These are phyloP conservation scores for Xylaria digitata DNA, from an alignment of 2,329 filamentous ascomycete species.

Conservation along the genomic window DNA sequence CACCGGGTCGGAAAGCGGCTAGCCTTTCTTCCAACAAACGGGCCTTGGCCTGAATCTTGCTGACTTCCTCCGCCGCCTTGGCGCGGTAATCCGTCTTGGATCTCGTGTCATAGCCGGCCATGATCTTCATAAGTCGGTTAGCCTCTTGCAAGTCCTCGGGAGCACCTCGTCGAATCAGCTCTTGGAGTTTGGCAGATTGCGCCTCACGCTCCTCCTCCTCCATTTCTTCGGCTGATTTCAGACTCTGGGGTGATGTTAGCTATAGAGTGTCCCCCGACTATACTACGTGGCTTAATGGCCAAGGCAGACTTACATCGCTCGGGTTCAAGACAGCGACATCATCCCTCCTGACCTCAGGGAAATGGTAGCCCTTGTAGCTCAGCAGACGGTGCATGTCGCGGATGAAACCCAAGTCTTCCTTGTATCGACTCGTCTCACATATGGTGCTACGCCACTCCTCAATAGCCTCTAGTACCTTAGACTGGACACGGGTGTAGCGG, in stretches of 20 bases:
- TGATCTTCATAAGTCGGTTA: constrained; percentile 98
- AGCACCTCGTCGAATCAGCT: constrained; percentile 90
- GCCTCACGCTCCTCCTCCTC: constrained; percentile 95
- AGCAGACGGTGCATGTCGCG: constrained; percentile 96
- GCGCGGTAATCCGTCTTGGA: constrained; percentile 98
- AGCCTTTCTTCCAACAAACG: constrained; percentile 91
- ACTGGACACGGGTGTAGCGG: constrained; percentile 86
- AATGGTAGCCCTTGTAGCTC: constrained; percentile 96
- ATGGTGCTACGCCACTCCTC: constrained; percentile 99
- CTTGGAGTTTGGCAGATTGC: constrained; percentile 97
- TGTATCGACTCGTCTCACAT: constrained; percentile 97
- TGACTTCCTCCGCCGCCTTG: constrained; percentile 95
- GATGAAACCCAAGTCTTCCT: constrained; percentile 95
- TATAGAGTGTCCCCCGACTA: neutral
- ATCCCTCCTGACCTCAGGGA: constrained; percentile 90
- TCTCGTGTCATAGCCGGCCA: constrained; percentile 96
- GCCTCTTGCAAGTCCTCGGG: constrained; percentile 96
- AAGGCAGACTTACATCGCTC: constrained; percentile 80
- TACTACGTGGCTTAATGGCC: neutral
- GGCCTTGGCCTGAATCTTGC: constrained; percentile 95
- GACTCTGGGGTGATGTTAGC: constrained; percentile 68
- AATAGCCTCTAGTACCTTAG: constrained; percentile 92
- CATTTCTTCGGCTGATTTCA: constrained; percentile 98
- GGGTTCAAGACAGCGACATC: constrained; percentile 97
- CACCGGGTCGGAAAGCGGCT: constrained; percentile 83